Evolutionary conservation across 78 protist species (phyloP).

Genomic region (Speleostelium caveatum): DNA sequence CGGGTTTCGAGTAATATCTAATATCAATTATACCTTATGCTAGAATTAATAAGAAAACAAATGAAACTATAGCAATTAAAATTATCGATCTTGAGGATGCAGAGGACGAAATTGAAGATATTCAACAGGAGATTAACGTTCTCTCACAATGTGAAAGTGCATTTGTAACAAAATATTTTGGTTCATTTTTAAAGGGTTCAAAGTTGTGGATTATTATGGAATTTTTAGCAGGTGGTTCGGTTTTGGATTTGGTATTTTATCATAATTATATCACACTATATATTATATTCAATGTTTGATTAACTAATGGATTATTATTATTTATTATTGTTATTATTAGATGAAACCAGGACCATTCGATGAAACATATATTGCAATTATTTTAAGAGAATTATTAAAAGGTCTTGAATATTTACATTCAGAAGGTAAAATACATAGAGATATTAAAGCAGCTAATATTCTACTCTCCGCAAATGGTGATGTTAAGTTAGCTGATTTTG

Average conservation of each 20-base stretch:
- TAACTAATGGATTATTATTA: neutral
- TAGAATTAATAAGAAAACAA: constrained; percentile 85
- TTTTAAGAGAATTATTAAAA: constrained; percentile 91
- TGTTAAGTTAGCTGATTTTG: constrained; percentile 99
- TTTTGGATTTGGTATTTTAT: constrained; percentile 87
- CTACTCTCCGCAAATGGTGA: constrained; percentile 91
- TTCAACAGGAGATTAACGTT: constrained; percentile 92
- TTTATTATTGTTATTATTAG: constrained; percentile 20
- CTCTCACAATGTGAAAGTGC: constrained; percentile 90
- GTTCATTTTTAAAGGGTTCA: constrained; percentile 86
- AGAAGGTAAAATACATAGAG: constrained; percentile 97
- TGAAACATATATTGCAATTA: constrained; percentile 91
- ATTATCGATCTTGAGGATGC: constrained; percentile 96
- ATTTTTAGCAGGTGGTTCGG: constrained; percentile 96
- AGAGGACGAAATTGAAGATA: constrained; percentile 97
- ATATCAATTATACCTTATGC: neutral
- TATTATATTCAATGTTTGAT: neutral
- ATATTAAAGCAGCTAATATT: constrained; percentile 98
- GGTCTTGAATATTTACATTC: constrained; percentile 95
- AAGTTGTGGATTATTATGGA: constrained; percentile 98
- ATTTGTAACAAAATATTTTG: constrained; percentile 88
- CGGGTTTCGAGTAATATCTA: neutral
- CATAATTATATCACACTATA: neutral
- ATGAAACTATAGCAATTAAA: constrained; percentile 93
- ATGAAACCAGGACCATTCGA: constrained; percentile 86